Evolutionary conservation across 2,329 filamentous ascomycete genomes (phyloP).

Genomic region (Septoria petroselini): DNA sequence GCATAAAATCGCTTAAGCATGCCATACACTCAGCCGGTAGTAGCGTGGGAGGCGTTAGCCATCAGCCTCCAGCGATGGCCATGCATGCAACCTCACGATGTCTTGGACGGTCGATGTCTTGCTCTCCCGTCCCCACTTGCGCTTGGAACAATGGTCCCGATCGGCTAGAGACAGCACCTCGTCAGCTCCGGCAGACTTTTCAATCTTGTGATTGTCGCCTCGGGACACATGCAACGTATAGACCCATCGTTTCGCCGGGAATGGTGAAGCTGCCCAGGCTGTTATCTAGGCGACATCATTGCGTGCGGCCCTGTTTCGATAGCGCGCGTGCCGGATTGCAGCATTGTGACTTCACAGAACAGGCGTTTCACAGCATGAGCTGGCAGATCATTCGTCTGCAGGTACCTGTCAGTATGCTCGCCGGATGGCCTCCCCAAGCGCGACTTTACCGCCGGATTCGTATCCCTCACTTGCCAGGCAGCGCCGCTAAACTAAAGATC

Average conservation of each 20-base stretch:
- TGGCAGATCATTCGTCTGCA: slow-evolving; percentile 25
- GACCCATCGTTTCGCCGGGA: neutral
- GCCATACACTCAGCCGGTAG: too few relatives aligned
- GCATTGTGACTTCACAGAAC: neutral
- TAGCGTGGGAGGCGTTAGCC: slow-evolving; percentile 20
- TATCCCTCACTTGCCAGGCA: slow-evolving; percentile 19
- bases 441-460: slow-evolving; percentile 26
- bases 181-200: slow-evolving; percentile 1
- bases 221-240: neutral
- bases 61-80: slow-evolving; percentile 12
- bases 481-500: slow-evolving; percentile 20
- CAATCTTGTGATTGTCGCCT: slow-evolving; percentile 1
- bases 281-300: neutral
- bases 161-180: slow-evolving; percentile 17
- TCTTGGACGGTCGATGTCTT: neutral
- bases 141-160: slow-evolving; percentile 22
- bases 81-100: slow-evolving; percentile 15
- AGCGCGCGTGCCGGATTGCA: neutral
- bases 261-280: neutral
- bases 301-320: neutral
- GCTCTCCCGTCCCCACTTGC: slow-evolving; percentile 2
- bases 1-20: neutral
- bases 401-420: slow-evolving; percentile 23
- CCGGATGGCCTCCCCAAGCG: slow-evolving; percentile 23
- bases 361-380: slow-evolving; percentile 17